These are phyloP conservation scores for Hibiscus syriacus DNA, from an alignment of 345 rosid species.

Conservation along the genomic window DNA sequence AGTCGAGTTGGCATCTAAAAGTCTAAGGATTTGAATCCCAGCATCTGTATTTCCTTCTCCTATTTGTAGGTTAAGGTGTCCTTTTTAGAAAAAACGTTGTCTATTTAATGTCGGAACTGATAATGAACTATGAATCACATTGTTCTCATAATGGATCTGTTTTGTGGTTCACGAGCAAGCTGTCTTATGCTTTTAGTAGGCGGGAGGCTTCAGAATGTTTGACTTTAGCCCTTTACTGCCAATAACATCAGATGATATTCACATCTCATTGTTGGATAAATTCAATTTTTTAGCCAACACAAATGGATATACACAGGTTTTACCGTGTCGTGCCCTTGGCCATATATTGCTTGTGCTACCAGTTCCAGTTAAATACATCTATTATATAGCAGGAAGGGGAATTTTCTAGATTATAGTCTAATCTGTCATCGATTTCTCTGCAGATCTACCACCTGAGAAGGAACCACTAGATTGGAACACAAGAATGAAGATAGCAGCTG, in stretches of 20 bases:
- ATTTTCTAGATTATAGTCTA: neutral
- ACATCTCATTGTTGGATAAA: neutral
- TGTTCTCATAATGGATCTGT: neutral
- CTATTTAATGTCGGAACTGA: neutral
- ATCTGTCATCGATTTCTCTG: constrained; percentile 1
- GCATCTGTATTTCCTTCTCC: too few species aligned
- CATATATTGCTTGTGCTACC: neutral
- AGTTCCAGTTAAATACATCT: too few species aligned
- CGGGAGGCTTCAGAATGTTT: too few species aligned
- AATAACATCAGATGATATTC: neutral
- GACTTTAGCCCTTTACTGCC: too few species aligned
- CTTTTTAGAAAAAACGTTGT: too few species aligned
- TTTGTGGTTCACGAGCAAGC: neutral
- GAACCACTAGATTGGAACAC: constrained; percentile 92
- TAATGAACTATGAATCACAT: neutral
- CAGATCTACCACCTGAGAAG: constrained; percentile 91
- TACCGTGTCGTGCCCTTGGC: neutral
- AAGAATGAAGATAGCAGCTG: constrained; percentile 99
- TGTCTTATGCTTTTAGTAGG: neutral
- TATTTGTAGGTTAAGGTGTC: too few species aligned
- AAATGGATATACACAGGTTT: neutral
- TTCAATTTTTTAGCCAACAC: neutral
- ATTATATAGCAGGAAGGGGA: neutral
- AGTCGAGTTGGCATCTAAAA: too few species aligned
- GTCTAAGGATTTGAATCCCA: too few species aligned